phyloP scores from a whole-genome alignment of 179 eudicot species.

The Camellia oleifera region DNA sequence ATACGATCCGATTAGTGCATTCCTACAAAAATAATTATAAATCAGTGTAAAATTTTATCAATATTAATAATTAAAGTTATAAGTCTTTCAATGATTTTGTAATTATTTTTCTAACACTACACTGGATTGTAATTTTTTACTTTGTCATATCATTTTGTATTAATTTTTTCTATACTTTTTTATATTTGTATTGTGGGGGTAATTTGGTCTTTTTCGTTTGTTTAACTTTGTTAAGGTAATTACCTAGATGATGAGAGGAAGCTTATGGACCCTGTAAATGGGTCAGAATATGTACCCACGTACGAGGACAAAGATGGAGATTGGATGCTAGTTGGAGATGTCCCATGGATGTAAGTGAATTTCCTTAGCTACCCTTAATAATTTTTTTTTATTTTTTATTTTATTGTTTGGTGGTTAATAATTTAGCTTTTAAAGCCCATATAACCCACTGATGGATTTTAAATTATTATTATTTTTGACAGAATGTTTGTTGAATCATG shows the following conservation, averaged over 20 bases:
- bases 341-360: slow-evolving; percentile 82
- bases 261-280: slow-evolving; percentile 57
- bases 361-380: not conserved
- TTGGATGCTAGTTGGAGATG: slow-evolving; percentile 96
- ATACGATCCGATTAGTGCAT: not conserved
- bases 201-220: slow-evolving; percentile 6
- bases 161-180: no score
- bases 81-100: no score
- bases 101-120: no score
- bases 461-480: slow-evolving; percentile 7
- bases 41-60: not conserved
- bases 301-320: slow-evolving; percentile 94
- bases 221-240: slow-evolving; percentile 33
- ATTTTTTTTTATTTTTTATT: no score
- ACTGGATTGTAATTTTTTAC: no score
- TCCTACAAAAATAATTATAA: not conserved
- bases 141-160: no score
- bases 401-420: no score
- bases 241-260: slow-evolving; percentile 51
- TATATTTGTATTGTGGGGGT: not conserved
- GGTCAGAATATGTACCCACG: slow-evolving; percentile 68
- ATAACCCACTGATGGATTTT: not conserved
- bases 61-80: no score
- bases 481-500: slow-evolving; percentile 66
- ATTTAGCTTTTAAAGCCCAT: not conserved